Base-by-base conservation (phyloP, 78 protist genomes). In the Dictyostelium discoideum region DNA sequence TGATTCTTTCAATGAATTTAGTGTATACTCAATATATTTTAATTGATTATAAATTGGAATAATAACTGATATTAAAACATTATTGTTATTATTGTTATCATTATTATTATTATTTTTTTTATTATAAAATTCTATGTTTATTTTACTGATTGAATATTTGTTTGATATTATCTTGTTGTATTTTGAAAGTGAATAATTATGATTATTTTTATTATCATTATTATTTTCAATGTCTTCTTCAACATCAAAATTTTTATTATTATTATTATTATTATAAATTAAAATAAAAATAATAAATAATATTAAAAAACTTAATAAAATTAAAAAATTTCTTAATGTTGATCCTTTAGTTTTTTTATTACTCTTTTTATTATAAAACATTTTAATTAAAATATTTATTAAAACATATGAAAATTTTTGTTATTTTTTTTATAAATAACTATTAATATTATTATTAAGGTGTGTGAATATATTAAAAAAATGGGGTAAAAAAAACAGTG, bases 11-110 rank as follows among this genome's bases (percentile, higher is more conserved):
- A 90, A 32, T 22, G 86, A 78, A 1, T 73, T 26, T 14, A 90
- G 6, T 26, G 95, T 82, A 6, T 4, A 48, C 1, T 44, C 48
- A 9, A 90, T 5, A 73, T 72, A 90, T 72, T 46, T 37, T 32
- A 90, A 29, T 32, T 90, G 87, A 82, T 90, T 90, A 72, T 83
- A 90, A 18, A 50, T 32, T 40, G 95, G 95, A 44, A 90, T 72
- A 9, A 90, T 14, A 24, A 90, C 76, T n/a, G 89, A 69, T 18
- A 80, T 44, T 24, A 46, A 46, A 60, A 60, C 20, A 3, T 11
- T 3, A 54, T 54, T 54, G 1, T 10, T 54, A 16, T 16, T 16
- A 54, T 16, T 54, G 18, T 54, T 54, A 54, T 16, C 16, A 54
- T 60, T 60, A 20, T 60, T 4, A 60, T 60, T 20, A 60, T 60